These are phyloP conservation scores for Macrolepiota fuliginosa DNA, from an alignment of 768 basidiomycete species.

Conservation along the genomic window DNA sequence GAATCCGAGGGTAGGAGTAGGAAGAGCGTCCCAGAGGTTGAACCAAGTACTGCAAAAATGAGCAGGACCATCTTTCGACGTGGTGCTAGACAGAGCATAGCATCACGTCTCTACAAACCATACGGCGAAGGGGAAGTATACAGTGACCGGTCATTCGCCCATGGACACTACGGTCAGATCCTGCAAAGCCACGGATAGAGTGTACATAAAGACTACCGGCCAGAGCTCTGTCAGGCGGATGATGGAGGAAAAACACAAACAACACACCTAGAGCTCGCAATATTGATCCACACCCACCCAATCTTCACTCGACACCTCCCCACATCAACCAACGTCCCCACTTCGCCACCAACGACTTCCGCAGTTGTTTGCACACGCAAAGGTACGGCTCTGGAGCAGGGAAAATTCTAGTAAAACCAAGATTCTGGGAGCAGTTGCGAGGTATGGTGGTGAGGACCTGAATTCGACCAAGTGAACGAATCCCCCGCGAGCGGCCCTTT, in stretches of 20 bases:
- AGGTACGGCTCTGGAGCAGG: no score
- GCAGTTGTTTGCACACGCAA: constrained; percentile 6
- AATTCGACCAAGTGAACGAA: no score
- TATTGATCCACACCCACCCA: constrained; percentile 86
- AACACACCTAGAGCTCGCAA: constrained; percentile 83
- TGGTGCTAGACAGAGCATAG: constrained; percentile 36
- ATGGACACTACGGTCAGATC: constrained; percentile 95
- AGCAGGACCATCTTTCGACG: constrained; percentile 80
- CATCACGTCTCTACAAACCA: neutral
- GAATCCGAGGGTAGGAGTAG: constrained; percentile 72
- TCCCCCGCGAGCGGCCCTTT: no score
- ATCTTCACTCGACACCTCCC: constrained; percentile 78
- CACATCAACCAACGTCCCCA: constrained; percentile 20
- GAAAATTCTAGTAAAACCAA: no score
- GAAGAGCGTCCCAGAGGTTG: constrained; percentile 66
- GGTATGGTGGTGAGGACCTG: no score
- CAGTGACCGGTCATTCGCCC: constrained; percentile 90
- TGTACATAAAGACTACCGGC: constrained; percentile 76
- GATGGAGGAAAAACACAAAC: neutral
- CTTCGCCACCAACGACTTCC: neutral
- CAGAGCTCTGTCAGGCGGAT: neutral
- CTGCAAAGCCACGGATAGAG: constrained; percentile 85
- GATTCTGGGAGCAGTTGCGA: no score
- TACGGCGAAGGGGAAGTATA: constrained; percentile 36
- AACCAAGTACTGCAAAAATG: constrained; percentile 70